phyloP scores from a whole-genome alignment of 2,329 filamentous ascomycete genomes.

The Diaporthe citrichinensis region DNA sequence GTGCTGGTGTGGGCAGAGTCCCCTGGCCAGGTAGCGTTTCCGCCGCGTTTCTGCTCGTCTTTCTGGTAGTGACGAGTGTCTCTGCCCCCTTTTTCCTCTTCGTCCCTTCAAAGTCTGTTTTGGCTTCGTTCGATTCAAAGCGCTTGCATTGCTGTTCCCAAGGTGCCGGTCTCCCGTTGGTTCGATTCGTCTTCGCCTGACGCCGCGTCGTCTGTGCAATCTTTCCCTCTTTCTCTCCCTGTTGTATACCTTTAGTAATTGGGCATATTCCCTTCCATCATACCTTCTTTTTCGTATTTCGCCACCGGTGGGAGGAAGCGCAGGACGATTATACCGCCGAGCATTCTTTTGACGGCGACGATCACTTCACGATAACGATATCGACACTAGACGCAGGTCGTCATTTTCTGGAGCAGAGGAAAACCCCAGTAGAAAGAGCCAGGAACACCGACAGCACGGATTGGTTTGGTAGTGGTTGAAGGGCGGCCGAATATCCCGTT shows the following conservation, averaged over 20 bases:
- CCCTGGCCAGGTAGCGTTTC: slow-evolving; percentile 39
- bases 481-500: slow-evolving; percentile 43
- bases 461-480: slow-evolving; percentile 40
- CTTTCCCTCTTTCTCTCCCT: slow-evolving; percentile 22
- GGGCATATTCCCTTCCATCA: slow-evolving; percentile 15
- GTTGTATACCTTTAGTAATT: slow-evolving; percentile 28
- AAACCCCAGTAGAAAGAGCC: slow-evolving; percentile 39
- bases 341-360: slow-evolving; percentile 25
- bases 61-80: slow-evolving; percentile 33
- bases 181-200: slow-evolving; percentile 31
- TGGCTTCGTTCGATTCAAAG: slow-evolving; percentile 38
- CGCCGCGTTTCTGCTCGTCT: slow-evolving; percentile 41
- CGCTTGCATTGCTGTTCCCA: slow-evolving; percentile 27
- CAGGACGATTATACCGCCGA: slow-evolving; percentile 39
- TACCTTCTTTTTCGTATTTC: slow-evolving; percentile 19
- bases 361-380: slow-evolving; percentile 37
- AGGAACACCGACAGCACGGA: slow-evolving; percentile 31
- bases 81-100: slow-evolving; percentile 19
- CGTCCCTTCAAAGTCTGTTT: slow-evolving; percentile 38
- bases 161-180: slow-evolving; percentile 33
- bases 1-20: slow-evolving; percentile 20
- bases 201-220: slow-evolving; percentile 31
- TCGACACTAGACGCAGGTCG: slow-evolving; percentile 54
- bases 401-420: slow-evolving; percentile 45
- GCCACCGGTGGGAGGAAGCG: slow-evolving; percentile 38